These are phyloP conservation scores for Cajanus cajan DNA, from an alignment of 306 rosid genomes.

Conservation along the genomic window DNA sequence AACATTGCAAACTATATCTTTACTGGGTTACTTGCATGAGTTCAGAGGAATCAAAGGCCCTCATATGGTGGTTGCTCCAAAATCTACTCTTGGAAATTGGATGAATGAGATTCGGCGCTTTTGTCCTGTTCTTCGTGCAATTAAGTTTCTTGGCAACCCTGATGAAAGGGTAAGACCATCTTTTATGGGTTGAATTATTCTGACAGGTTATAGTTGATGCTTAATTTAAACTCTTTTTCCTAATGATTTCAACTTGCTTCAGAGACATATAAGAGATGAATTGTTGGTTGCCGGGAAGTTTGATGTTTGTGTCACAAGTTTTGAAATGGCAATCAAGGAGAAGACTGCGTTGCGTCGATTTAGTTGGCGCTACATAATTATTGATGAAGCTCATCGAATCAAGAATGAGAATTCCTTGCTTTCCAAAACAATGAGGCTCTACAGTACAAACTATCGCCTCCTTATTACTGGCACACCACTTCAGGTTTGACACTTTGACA, in stretches of 20 bases:
- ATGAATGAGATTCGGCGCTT: constrained; percentile 98
- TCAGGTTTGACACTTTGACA: constrained; percentile 83
- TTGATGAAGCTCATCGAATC: constrained; percentile 98
- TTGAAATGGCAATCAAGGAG: constrained; percentile 99
- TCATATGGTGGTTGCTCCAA: constrained; percentile 99
- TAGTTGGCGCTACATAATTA: constrained; percentile 98
- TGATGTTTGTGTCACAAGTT: constrained; percentile 97
- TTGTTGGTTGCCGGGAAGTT: constrained; percentile 94
- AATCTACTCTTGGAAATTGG: constrained; percentile 99
- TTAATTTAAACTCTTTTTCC: neutral
- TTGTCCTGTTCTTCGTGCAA: constrained; percentile 83
- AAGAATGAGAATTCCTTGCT: constrained; percentile 97
- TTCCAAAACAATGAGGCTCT: constrained; percentile 95
- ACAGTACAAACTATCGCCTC: constrained; percentile 88
- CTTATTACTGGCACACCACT: constrained; percentile 97
- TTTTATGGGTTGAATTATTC: constrained; percentile 13
- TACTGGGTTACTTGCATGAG: constrained; percentile 91
- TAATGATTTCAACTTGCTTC: constrained; percentile 29
- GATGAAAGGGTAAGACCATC: constrained; percentile 75
- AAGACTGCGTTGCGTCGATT: constrained; percentile 85
- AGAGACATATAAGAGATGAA: constrained; percentile 88
- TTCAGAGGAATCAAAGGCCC: constrained; percentile 95
- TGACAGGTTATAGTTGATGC: neutral
- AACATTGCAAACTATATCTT: constrained; percentile 94
- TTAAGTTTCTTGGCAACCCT: constrained; percentile 98